phyloP scores from a whole-genome alignment of 2,329 filamentous ascomycete species.

The Ascochyta koolunga region DNA sequence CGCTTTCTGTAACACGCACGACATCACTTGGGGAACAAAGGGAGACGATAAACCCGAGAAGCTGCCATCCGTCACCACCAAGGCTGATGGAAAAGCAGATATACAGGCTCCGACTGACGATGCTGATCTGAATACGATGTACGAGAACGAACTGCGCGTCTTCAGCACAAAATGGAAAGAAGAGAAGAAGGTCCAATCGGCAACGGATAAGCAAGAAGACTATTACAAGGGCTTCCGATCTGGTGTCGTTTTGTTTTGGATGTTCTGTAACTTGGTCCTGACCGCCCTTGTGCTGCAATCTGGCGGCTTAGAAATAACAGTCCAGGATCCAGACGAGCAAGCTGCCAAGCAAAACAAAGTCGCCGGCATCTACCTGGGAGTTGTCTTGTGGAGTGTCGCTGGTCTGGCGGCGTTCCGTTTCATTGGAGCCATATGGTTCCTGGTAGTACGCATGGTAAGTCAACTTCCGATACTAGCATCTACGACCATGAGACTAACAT shows the following conservation, averaged over 20 bases:
- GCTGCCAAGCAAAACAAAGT: conserved; percentile 59
- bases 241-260: conserved; percentile 91
- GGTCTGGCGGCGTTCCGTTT: conserved; percentile 86
- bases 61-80: conserved; percentile 84
- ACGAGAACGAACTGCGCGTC: conserved; percentile 79
- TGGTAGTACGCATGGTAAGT: conserved; percentile 63
- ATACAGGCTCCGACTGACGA: conserved; percentile 86
- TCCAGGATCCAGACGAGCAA: conserved; percentile 47
- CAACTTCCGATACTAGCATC: not conserved
- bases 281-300: conserved; percentile 85
- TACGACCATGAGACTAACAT: conserved; percentile 31
- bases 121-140: conserved; percentile 91
- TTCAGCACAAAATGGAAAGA: conserved; percentile 78
- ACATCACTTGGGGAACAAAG: conserved; percentile 98
- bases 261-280: conserved; percentile 92
- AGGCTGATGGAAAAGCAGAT: conserved; percentile 94
- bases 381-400: conserved; percentile 89
- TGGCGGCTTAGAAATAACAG: conserved; percentile 71
- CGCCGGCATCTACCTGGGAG: conserved; percentile 81
- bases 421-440: conserved; percentile 86
- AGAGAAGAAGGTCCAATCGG: conserved; percentile 67
- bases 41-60: conserved; percentile 96
- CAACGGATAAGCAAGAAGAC: conserved; percentile 86
- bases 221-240: conserved; percentile 98
- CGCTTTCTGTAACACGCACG: conserved; percentile 97